Conservation (phyloP, 441 rosid genomes). For the Rhodomyrtus psidioides region DNA sequence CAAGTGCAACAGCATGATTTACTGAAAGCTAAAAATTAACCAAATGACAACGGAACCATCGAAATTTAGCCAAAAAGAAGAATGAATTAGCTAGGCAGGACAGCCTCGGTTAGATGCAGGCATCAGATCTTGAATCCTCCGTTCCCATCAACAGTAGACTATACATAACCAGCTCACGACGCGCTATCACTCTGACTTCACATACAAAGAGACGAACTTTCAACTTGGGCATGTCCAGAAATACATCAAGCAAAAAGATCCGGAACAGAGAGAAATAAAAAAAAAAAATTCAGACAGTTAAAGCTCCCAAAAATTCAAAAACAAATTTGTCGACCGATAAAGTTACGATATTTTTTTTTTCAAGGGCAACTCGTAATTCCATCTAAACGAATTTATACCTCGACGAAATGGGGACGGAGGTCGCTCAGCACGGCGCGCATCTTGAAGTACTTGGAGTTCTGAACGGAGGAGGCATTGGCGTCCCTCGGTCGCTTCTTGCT, state of each 20-base stretch:
- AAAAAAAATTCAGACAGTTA: background rate
- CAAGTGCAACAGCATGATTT: background rate
- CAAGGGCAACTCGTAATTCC: background rate
- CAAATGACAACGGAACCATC: background rate
- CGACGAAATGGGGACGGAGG: slow-evolving; percentile 68
- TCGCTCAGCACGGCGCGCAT: slow-evolving; percentile 66
- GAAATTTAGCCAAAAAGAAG: background rate
- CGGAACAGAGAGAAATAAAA: background rate
- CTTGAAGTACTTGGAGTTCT: slow-evolving; percentile 49
- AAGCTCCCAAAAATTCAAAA: background rate
- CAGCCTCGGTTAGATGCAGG: background rate
- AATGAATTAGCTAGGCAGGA: background rate
- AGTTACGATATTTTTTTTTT: background rate
- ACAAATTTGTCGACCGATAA: background rate
- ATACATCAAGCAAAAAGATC: background rate
- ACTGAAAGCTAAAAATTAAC: background rate
- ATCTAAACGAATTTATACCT: slow-evolving; percentile 31
- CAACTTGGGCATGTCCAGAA: background rate
- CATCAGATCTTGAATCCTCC: background rate
- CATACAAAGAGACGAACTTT: background rate
- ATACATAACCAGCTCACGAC: background rate
- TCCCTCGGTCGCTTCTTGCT: slow-evolving; percentile 52
- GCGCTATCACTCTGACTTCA: background rate
- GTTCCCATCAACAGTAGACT: background rate
- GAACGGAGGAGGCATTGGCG: slow-evolving; percentile 17